phyloP scores from a whole-genome alignment of 2,329 filamentous ascomycete species.

The Pyrenophora teres region DNA sequence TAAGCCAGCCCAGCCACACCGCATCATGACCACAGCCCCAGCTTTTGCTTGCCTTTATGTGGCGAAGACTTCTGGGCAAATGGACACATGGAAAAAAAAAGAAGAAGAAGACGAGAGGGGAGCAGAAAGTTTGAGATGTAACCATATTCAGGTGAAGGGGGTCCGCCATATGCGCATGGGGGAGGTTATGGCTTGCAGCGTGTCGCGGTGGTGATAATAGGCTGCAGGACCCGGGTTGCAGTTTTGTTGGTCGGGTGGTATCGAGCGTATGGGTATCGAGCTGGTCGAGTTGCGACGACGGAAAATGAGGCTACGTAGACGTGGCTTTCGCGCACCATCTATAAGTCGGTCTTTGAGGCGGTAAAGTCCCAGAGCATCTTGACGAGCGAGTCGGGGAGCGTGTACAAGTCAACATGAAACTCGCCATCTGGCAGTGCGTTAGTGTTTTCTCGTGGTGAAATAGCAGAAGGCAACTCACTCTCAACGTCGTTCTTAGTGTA shows the following conservation, averaged over 20 bases:
- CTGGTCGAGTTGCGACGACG: background rate
- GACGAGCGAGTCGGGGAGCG: conserved; percentile 85
- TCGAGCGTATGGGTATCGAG: background rate
- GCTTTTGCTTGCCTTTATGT: too few species aligned
- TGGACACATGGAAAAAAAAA: too few species aligned
- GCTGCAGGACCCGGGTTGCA: too few species aligned
- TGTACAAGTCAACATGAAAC: conserved; percentile 98
- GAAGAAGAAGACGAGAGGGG: too few species aligned
- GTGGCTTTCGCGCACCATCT: conserved; percentile 9
- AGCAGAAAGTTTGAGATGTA: too few species aligned
- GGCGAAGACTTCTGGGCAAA: too few species aligned
- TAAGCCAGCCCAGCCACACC: too few species aligned
- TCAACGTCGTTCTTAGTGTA: conserved; percentile 98
- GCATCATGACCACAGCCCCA: too few species aligned
- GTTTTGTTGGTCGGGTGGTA: background rate
- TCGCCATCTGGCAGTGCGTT: conserved; percentile 71
- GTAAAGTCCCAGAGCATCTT: conserved; percentile 96
- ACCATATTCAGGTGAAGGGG: background rate
- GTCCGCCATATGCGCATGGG: too few species aligned
- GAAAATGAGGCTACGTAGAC: background rate
- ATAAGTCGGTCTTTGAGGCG: conserved; percentile 41
- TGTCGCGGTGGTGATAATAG: too few species aligned
- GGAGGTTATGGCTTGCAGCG: too few species aligned
- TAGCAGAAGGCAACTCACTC: conserved; percentile 62
- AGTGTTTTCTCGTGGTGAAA: conserved; percentile 6